These are phyloP conservation scores for Megacollybia marginata DNA, from an alignment of 768 basidiomycete genomes.

Conservation along the genomic window DNA sequence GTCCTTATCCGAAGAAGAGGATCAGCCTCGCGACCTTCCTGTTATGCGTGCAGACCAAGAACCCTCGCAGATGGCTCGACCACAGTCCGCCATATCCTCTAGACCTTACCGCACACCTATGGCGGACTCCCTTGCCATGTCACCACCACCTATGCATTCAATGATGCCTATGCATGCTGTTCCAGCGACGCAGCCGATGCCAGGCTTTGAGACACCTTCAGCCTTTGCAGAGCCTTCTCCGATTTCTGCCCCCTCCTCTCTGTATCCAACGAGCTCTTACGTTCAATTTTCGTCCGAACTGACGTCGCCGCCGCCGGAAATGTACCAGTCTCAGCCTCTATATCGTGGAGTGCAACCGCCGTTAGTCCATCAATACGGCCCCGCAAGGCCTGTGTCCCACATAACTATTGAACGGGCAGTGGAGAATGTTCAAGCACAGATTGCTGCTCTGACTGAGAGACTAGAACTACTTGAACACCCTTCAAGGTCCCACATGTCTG, in stretches of 20 bases:
- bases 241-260: conserved; percentile 28
- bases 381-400: conserved; percentile 38
- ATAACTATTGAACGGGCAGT: conserved; percentile 65
- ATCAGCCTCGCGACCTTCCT: conserved; percentile 39
- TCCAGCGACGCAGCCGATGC: conserved; percentile 66
- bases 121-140: conserved; percentile 51
- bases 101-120: conserved; percentile 75
- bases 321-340: conserved; percentile 26
- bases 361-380: conserved; percentile 26
- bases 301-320: conserved; percentile 26
- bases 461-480: conserved; percentile 60
- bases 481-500: conserved; percentile 32
- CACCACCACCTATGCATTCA: conserved; percentile 41
- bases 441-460: conserved; percentile 77
- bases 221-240: conserved; percentile 52
- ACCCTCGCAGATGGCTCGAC: conserved; percentile 40
- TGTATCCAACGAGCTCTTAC: conserved; percentile 28
- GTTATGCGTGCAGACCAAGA: conserved; percentile 17
- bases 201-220: conserved; percentile 64
- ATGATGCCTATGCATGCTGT: conserved; percentile 20
- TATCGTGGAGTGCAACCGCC: conserved; percentile 27
- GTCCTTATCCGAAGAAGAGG: conserved; percentile 29
- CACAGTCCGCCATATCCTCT: conserved; percentile 73
- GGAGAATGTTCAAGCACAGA: conserved; percentile 72
- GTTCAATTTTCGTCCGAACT: conserved; percentile 29